Evolutionary conservation across 257 asterid species (phyloP), one percentile per base, ranked within the genome.

Genomic region (Echites panduratus): DNA sequence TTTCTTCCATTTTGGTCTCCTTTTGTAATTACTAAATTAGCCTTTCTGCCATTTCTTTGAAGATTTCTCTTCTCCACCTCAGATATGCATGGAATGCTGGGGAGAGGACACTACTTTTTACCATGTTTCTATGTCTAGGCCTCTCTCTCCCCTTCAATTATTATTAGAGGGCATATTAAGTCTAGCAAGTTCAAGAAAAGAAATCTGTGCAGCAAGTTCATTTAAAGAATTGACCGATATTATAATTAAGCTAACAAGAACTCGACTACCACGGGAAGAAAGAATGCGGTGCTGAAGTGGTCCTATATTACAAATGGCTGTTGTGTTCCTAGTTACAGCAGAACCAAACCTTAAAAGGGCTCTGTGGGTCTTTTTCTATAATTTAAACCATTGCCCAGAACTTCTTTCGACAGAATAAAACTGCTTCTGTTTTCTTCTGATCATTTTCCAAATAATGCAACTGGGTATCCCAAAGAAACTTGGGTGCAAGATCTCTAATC

Each of bases 391-490:
- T 85, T 5, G 98, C 84, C 99, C 99, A 92, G 78, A 92, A 92
- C 75, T 79, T 95, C 82, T 95, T 90, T 50, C 86, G 76, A 85
- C 99, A 95, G 71, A 95, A 78, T 35, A 95, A 77, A 53, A 90
- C 94, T 5, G 87, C 80, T 69, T 89, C 90, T 74, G 70, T 59
- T 83, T 83, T 81, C 79, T 78, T 87, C 66, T 71, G 76, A 57
- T 84, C 88, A 43, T 90, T 85, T 81, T 95, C 98, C 56, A 95
- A 83, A 61, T 74, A 78, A 54, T 92, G 89, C 76, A 87, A 49
- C 76, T 83, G 80, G 22, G 88, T 76, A 20, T 95, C 96, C 99
- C 99, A 95, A 52, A 92, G 92, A 75, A 85, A 91, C 86, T 87
- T 87, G 0, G 89, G 87, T 1, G 96, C 96, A 20, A 92, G 89